Evolutionary conservation across 2,329 filamentous ascomycete genomes (phyloP), one percentile per base, ranked within the genome.

Genomic region (Fusarium burgessii): DNA sequence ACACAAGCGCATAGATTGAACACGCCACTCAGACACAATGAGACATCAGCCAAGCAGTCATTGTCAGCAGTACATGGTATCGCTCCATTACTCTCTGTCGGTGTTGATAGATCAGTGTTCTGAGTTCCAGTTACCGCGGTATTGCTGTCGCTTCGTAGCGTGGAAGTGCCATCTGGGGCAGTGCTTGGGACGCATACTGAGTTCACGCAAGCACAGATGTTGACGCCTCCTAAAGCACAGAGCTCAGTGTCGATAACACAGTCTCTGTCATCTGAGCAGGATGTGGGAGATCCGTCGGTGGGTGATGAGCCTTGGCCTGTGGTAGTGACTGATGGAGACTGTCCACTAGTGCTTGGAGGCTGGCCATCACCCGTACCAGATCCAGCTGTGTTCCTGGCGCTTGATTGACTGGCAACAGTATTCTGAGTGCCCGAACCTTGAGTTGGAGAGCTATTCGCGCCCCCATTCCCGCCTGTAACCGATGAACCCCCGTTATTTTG

Each of bases 1-100:
- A 68, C 32, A 14, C 64, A 69, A 27, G 51, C 45, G 9, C 66
- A 69, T 2, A 64, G 5, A 23, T 68, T 68, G 4, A 69, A 11
- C 1, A 7, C 8, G 2, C 25, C 40, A 7, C 43, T 40, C 8
- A 68, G 17, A 6, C 66, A 69, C 2, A 69, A 5, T 2, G 49
- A 55, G 2, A 20, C 40, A 15, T 69, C 40, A 5, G 41, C 59
- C 1, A 52, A 15, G 29, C 66, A 69, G 17, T 69, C 66, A 15
- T 32, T 14, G 5, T 51, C 54, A 2, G 29, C 29, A 11, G 9
- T 14, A 7, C 64, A 67, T 11, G 27, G 5, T 12, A 47, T 55
- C 6, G 2, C 17, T 3, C 15, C 38, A 1, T 11, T 12, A 11
- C 3, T 15, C n/a, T 46, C 62, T 9, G 56, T 62, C 0, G 64